Evolutionary conservation across 2,329 filamentous ascomycete genomes (phyloP), one percentile per base, ranked within the genome.

Genomic region (Macrophomina pseudophaseolina): DNA sequence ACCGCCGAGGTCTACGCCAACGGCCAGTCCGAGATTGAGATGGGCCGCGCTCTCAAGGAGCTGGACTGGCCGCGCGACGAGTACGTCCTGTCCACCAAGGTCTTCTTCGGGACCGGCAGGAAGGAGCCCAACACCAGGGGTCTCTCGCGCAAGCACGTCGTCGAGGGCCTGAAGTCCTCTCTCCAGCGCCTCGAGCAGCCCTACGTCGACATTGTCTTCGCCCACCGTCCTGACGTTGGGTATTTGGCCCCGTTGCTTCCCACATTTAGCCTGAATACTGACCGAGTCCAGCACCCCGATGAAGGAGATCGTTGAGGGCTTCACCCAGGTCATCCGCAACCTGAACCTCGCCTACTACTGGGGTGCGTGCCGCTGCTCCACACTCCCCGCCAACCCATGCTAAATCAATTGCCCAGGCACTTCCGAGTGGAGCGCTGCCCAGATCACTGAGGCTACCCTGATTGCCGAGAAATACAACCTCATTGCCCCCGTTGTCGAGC

Each of bases 151-250:
- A 67, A 67, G 78, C 82, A 84, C 75, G 80, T 84, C 59, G 78
- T 84, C n/a, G 82, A 89, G 76, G 87, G 86, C 38, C 77, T 88
- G 64, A 86, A 88, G 79, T 81, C 80, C 74, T 86, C 82, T 1
- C 77, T 88, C n/a, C 78, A 82, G 70, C 82, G 88, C 33, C 81
- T 91, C 60, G 82, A 88, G 72, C 82, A 86, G 64, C 84, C 85
- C n/a, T 92, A 91, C 72, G 88, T 90, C 64, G 88, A 90, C 74
- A 80, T 90, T 52, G 83, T 89, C 44, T 86, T 88, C 65, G 87
- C 87, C 3, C 87, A 90, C 75, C 81, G 87, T 32, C 84, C 85
- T 16, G 88, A 90, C 67, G 77, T 80, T 54, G 78, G 77, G 77
- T 79, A 73, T 18, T 73, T 65, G 14, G 1, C 56, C n/a, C n/a